Evolutionary conservation across 805 yeast species (phyloP).

Genomic region (Myxozyma melibiosi): DNA sequence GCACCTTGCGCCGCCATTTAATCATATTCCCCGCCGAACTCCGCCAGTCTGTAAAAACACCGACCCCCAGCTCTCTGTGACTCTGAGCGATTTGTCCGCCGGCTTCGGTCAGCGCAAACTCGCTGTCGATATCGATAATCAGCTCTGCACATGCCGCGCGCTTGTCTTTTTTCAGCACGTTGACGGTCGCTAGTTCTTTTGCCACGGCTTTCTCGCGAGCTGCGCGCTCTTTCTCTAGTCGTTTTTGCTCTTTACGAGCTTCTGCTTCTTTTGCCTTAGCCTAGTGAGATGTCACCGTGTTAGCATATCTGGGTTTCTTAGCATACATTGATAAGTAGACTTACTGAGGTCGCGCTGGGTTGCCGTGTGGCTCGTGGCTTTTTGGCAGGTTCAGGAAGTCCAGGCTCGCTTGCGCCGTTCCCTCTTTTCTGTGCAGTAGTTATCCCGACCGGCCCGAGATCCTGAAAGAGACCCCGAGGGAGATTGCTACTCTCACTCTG

Average conservation of each 20-base stretch:
- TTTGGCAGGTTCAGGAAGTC: no score
- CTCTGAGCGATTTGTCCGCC: slow-evolving; percentile 16
- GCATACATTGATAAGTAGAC: no score
- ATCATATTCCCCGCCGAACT: slow-evolving; percentile 25
- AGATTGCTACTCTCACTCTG: no score
- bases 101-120: slow-evolving; percentile 5
- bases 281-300: neutral
- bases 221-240: slow-evolving; percentile 16
- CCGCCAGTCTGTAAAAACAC: slow-evolving; percentile 12
- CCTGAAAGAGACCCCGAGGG: no score
- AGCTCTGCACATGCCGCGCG: slow-evolving; percentile 26
- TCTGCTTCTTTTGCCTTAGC: slow-evolving; percentile 8
- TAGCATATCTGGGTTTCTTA: no score
- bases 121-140: slow-evolving; percentile 31
- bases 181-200: slow-evolving; percentile 26
- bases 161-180: slow-evolving; percentile 19
- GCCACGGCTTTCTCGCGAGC: slow-evolving; percentile 16
- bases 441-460: no score
- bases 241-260: slow-evolving; percentile 6
- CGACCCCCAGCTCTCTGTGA: slow-evolving; percentile 9
- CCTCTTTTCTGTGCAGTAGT: neutral
- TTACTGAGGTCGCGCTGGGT: no score
- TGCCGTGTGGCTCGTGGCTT: no score
- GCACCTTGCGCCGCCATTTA: slow-evolving; percentile 30
- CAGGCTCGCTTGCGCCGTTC: neutral